Percentiles rank a stretch among this genome's conserved stretches.
These are phyloP conservation scores for Amanita subjunquillea DNA, from an alignment of 768 basidiomycete genomes.

Conservation along the genomic window DNA sequence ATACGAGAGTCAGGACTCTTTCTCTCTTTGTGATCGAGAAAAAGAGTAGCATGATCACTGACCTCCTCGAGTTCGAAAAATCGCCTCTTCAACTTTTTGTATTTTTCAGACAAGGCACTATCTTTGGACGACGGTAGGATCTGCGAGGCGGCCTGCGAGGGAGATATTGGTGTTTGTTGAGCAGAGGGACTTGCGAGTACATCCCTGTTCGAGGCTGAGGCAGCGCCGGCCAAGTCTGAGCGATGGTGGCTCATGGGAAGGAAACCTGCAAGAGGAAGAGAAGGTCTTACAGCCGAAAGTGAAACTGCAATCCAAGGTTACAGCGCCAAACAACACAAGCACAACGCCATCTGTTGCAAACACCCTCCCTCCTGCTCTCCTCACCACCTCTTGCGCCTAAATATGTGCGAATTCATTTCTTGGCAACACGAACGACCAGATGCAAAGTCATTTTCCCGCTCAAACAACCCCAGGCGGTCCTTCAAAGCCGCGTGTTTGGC, in stretches of 20 bases:
- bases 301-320: conserved; percentile 26
- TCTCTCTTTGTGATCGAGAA: conserved; percentile 16
- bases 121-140: conserved; percentile 26
- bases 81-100: conserved; percentile 51
- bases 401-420: neutral
- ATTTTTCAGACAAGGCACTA: conserved; percentile 42
- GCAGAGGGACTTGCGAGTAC: conserved; percentile 42
- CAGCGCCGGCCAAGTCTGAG: conserved; percentile 21
- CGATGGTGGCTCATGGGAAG: conserved; percentile 17
- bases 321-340: conserved; percentile 28
- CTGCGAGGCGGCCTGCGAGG: conserved; percentile 9
- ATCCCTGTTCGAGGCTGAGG: conserved; percentile 34
- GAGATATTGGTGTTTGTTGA: conserved; percentile 22
- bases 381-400: neutral
- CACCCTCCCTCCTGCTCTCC: conserved; percentile 7
- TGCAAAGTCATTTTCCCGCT: neutral
- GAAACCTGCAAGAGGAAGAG: conserved; percentile 12
- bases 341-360: conserved; percentile 32
- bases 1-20: conserved; percentile 16
- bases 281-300: conserved; percentile 21
- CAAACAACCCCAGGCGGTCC: neutral
- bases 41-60: conserved; percentile 17
- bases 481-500: conserved; percentile 1
- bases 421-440: neutral
- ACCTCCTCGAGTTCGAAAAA: conserved; percentile 68